These are phyloP conservation scores for Cyathus striatus DNA, from an alignment of 768 basidiomycete genomes.

Conservation along the genomic window DNA sequence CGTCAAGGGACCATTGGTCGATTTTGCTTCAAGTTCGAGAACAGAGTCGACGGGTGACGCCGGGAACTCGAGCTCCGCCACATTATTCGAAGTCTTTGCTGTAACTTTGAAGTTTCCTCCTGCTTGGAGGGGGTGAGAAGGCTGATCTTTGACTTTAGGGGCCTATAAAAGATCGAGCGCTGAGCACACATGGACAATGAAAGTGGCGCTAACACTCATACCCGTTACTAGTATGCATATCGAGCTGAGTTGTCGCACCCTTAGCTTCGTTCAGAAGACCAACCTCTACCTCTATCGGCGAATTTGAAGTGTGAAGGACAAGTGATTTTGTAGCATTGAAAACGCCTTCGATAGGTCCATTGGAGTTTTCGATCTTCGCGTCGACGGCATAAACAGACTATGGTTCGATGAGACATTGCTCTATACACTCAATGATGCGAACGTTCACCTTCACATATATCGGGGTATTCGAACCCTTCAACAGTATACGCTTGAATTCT, in stretches of 20 bases:
- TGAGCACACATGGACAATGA: too few species aligned
- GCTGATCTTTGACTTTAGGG: not conserved
- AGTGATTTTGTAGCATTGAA: conserved; percentile 31
- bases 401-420: conserved; percentile 2
- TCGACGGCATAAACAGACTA: conserved; percentile 25
- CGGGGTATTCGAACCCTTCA: conserved; percentile 28
- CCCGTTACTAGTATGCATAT: conserved; percentile 33
- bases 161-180: too few species aligned
- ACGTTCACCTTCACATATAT: conserved; percentile 27
- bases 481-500: conserved; percentile 28
- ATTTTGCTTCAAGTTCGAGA: conserved; percentile 20
- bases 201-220: conserved; percentile 18
- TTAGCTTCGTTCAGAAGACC: conserved; percentile 25
- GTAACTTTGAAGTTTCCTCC: conserved; percentile 26
- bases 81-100: conserved; percentile 26
- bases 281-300: conserved; percentile 31
- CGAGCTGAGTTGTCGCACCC: conserved; percentile 14
- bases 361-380: conserved; percentile 27
- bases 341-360: conserved; percentile 40
- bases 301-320: conserved; percentile 34
- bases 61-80: conserved; percentile 20
- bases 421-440: not conserved
- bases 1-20: conserved; percentile 27
- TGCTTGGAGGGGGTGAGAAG: not conserved
- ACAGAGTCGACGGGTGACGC: conserved; percentile 25